Conservation (phyloP, 1,284 basidiomycete genomes). For the Ustilago trichophora region DNA sequence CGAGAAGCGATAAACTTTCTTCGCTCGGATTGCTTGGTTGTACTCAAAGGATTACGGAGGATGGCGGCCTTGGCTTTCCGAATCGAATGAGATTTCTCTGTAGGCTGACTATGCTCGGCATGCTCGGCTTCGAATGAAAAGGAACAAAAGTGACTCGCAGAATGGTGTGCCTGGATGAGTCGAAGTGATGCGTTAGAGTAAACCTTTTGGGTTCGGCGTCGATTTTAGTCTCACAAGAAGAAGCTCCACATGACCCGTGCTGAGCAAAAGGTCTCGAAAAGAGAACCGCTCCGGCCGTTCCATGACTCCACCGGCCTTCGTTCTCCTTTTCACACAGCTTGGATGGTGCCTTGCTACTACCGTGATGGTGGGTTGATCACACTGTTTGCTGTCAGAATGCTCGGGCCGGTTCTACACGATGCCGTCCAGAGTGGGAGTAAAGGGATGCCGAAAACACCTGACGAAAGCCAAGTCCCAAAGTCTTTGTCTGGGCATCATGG, state of each 20-base stretch:
- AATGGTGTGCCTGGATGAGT: slow-evolving; percentile 4
- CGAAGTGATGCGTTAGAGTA: slow-evolving; percentile 1
- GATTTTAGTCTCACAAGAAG: too few species aligned
- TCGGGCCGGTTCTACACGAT: too few species aligned
- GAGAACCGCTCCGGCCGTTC: background rate
- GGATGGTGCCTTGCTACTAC: too few species aligned
- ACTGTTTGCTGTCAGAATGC: too few species aligned
- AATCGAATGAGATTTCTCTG: too few species aligned
- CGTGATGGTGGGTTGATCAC: too few species aligned
- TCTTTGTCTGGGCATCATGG: background rate
- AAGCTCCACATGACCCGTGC: slow-evolving; percentile 2
- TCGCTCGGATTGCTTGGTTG: too few species aligned
- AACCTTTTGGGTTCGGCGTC: background rate
- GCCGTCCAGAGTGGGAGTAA: background rate
- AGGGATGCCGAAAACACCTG: background rate
- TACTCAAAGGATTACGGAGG: too few species aligned
- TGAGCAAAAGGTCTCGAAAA: background rate
- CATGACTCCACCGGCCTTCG: too few species aligned
- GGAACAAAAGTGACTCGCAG: slow-evolving; percentile 3
- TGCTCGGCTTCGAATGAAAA: slow-evolving; percentile 5
- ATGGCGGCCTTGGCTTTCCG: too few species aligned
- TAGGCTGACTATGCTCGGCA: slow-evolving; percentile 9
- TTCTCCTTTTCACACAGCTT: too few species aligned
- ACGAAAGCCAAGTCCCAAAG: slow-evolving; percentile 3
- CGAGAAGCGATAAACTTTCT: background rate